phyloP scores from a whole-genome alignment of 176 grass and related monocot genomes.

The Rhynchospora breviuscula region DNA sequence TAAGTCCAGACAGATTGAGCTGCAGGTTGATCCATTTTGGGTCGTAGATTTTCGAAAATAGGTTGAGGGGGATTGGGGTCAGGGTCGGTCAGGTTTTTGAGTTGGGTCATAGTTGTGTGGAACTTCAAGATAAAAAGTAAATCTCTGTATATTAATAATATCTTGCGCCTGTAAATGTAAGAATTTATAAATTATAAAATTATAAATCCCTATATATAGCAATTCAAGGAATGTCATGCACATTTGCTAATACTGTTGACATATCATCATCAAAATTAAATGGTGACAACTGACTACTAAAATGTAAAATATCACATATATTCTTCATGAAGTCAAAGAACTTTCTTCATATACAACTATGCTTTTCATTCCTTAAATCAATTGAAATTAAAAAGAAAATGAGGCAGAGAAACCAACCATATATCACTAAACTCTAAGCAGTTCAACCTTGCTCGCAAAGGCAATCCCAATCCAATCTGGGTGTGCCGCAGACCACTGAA shows the following conservation, averaged over 20 bases:
- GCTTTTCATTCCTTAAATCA: background rate
- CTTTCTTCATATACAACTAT: background rate
- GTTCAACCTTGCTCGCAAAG: constrained; percentile 82
- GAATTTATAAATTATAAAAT: background rate
- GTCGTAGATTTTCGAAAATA: background rate
- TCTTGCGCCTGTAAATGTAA: background rate
- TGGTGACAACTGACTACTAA: background rate
- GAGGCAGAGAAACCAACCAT: constrained; percentile 7
- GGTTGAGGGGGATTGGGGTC: background rate
- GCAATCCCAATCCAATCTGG: constrained; percentile 88
- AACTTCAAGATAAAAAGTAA: background rate
- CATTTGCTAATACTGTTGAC: background rate
- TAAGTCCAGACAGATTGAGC: background rate
- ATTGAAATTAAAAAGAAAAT: background rate
- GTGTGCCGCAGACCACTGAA: constrained; percentile 68
- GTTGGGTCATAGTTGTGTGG: background rate
- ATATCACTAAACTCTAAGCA: constrained; percentile 66
- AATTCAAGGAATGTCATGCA: background rate
- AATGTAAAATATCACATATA: background rate
- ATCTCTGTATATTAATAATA: background rate
- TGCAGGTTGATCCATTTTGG: background rate
- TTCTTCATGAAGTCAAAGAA: background rate
- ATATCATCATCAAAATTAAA: background rate
- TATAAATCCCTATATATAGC: background rate
- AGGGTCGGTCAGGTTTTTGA: background rate